Base-by-base conservation (phyloP, 768 basidiomycete species). In the Sarcomyxa edulis region DNA sequence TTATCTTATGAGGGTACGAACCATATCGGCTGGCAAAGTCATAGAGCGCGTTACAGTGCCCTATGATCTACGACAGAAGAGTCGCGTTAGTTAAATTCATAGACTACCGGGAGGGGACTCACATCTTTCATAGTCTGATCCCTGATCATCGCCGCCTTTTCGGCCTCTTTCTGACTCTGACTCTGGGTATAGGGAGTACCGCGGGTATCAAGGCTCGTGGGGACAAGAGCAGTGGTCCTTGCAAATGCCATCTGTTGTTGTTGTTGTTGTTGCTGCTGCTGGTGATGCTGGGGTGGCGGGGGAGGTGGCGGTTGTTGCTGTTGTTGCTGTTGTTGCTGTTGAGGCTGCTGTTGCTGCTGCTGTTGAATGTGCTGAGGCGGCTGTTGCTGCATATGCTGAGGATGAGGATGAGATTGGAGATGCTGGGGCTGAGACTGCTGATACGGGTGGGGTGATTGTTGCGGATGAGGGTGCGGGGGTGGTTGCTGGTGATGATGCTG, bases 21-120 rank as follows among this genome's bases (percentile, higher is more conserved):
- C 84, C 78, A 57, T 81, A 87, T 49, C 71, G 76, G 35, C 62
- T 71, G 7, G 85, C 82, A 52, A 88, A 89, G 9, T 64, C 39
- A 51, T 80, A 80, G 35, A 89, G 48, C 27, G 67, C 62, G 27
- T 61, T 64, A 43, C 85, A 89, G 48, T 81, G 78, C 42, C 73
- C 65, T 38, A 74, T 55, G 32, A 84, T 77, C 80, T 8, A 33
- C 15, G 23, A 29, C 6, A 43, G n/a, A 31, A 27, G 12, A 32
- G 10, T 7, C 3, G 10, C 9, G 20, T 34, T 21, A 39, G 24
- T n/a, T n/a, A n/a, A n/a, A n/a, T n/a, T n/a, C n/a, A n/a, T n/a
- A n/a, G n/a, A n/a, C n/a, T n/a, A n/a, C n/a, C n/a, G n/a, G n/a
- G n/a, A n/a, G n/a, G n/a, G n/a, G n/a, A n/a, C n/a, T n/a, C n/a